A percentile compares a stretch with the other conserved stretches of the same genome.
These are phyloP conservation scores for Leccinum fuscescens DNA, from an alignment of 1,284 basidiomycete genomes.

Conservation along the genomic window DNA sequence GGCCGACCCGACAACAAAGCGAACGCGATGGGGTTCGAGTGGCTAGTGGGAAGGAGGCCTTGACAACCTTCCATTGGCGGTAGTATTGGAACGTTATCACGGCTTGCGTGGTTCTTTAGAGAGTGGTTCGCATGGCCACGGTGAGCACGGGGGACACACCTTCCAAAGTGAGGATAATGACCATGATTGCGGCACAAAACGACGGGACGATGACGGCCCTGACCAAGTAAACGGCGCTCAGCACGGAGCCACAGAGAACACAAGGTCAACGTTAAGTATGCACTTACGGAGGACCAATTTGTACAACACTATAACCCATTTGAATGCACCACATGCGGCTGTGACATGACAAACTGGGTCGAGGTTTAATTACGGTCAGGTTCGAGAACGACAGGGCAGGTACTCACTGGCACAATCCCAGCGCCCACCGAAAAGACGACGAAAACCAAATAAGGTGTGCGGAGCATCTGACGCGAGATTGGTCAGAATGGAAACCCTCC, in stretches of 20 bases:
- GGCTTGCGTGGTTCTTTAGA: conserved; percentile 28
- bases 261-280: conserved; percentile 8
- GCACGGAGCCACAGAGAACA: conserved; percentile 7
- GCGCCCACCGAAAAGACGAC: conserved; percentile 27
- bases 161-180: conserved; percentile 45
- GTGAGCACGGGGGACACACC: conserved; percentile 29
- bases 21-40: conserved; percentile 35
- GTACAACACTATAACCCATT: conserved; percentile 50
- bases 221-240: conserved; percentile 16
- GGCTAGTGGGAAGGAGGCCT: conserved; percentile 43
- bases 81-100: conserved; percentile 38
- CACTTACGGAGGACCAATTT: conserved; percentile 38
- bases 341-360: conserved; percentile 35
- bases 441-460: conserved; percentile 40
- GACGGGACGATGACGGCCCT: conserved; percentile 37
- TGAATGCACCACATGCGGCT: conserved; percentile 35
- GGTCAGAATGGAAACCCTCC: conserved; percentile 13
- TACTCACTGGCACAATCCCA: conserved; percentile 28
- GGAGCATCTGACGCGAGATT: conserved; percentile 33
- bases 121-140: neutral
- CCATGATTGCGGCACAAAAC: conserved; percentile 43
- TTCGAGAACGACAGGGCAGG: neutral
- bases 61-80: conserved; percentile 35
- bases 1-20: conserved; percentile 37
- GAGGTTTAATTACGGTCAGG: conserved; percentile 13